Conservation (phyloP, 1,284 basidiomycete species). For the Melampsora abietis-canadensis region DNA sequence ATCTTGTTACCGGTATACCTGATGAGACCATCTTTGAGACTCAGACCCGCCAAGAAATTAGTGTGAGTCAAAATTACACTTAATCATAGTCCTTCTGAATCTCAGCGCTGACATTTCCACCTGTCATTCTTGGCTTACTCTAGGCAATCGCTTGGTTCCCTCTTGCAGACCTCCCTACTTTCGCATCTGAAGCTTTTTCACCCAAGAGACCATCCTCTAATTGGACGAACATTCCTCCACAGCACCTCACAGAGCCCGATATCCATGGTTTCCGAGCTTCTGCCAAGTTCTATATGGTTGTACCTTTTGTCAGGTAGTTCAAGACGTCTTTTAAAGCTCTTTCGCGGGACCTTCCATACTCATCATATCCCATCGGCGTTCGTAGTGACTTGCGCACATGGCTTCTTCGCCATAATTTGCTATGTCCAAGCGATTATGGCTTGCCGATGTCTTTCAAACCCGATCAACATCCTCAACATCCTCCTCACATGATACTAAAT, state of each 20-base stretch:
- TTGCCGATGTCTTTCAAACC: slow-evolving; percentile 6
- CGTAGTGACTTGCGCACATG: slow-evolving; percentile 35
- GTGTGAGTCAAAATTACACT: slow-evolving; percentile 64
- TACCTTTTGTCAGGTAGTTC: slow-evolving; percentile 80
- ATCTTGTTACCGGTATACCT: slow-evolving; percentile 83
- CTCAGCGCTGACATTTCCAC: slow-evolving; percentile 34
- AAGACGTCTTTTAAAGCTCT: neutral
- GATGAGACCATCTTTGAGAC: slow-evolving; percentile 88
- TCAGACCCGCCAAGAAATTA: slow-evolving; percentile 95
- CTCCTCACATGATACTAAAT: neutral
- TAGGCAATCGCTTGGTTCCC: slow-evolving; percentile 97
- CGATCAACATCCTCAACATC: slow-evolving; percentile 16
- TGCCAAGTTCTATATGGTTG: slow-evolving; percentile 89
- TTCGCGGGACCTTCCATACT: neutral
- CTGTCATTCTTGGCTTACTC: no score
- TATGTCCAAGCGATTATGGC: slow-evolving; percentile 18
- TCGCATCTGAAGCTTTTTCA: slow-evolving; percentile 69
- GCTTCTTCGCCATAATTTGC: slow-evolving; percentile 26
- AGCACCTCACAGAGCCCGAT: slow-evolving; percentile 57
- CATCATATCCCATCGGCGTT: neutral
- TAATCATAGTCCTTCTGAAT: neutral
- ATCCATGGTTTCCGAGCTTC: slow-evolving; percentile 51
- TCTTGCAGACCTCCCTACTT: slow-evolving; percentile 83
- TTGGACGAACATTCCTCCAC: slow-evolving; percentile 53
- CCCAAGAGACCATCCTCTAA: slow-evolving; percentile 54